Conservation (phyloP, 1,139 yeast genomes). For the Blastobotrys arbuscula region DNA sequence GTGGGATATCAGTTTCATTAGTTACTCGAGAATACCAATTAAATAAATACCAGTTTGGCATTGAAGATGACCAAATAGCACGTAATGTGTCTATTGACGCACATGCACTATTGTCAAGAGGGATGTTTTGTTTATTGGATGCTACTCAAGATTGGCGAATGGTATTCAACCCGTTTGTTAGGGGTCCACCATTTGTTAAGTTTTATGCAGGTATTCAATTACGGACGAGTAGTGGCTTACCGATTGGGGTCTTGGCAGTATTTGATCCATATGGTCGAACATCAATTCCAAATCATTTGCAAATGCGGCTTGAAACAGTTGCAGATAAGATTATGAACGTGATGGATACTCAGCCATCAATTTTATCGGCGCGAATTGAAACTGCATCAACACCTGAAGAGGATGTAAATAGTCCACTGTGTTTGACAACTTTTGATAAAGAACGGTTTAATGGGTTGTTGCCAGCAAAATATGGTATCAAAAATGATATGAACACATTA, state of each 20-base stretch:
- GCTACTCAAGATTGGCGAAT: conserved; percentile 68
- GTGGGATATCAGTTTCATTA: conserved; percentile 55
- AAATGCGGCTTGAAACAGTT: conserved; percentile 36
- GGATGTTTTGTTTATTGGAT: conserved; percentile 49
- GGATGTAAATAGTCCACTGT: neutral
- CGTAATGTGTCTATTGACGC: conserved; percentile 57
- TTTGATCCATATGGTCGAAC: conserved; percentile 48
- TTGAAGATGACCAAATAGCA: conserved; percentile 37
- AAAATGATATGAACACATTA: conserved; percentile 18
- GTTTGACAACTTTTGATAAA: conserved; percentile 3
- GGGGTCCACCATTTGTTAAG: conserved; percentile 51
- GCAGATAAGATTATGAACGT: conserved; percentile 43
- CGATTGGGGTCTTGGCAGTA: conserved; percentile 56
- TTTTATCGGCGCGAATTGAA: conserved; percentile 20
- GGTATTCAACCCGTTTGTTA: conserved; percentile 53
- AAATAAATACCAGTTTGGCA: conserved; percentile 44
- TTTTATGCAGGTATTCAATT: conserved; percentile 65
- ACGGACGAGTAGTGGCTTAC: conserved; percentile 34
- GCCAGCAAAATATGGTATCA: conserved; percentile 13
- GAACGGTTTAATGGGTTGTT: conserved; percentile 13
- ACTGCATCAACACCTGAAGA: conserved; percentile 10
- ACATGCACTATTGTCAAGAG: conserved; percentile 57
- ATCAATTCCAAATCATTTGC: conserved; percentile 36
- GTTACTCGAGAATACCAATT: conserved; percentile 45
- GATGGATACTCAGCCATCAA: conserved; percentile 32